Evolutionary conservation across 1,139 yeast species (phyloP), one percentile per base, ranked within the genome.

Genomic region (Blastobotrys petasosporus): DNA sequence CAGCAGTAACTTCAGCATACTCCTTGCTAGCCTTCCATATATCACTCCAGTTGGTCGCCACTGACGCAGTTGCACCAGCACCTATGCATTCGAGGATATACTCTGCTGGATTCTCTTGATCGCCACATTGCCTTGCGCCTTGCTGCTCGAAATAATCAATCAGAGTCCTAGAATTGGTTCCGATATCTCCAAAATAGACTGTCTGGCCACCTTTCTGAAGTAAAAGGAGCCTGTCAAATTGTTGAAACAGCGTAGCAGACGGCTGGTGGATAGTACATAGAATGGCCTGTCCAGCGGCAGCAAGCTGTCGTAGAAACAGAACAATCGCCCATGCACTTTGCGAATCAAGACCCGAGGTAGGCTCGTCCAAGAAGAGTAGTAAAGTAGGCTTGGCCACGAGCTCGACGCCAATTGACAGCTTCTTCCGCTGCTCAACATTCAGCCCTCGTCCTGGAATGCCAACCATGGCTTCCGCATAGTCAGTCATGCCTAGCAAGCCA

Each of bases 261-360:
- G 90, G 90, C 63, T 82, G 90, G 64, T 82, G 90, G 52, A 82
- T 82, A n/a, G 90, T 82, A 67, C 90, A 82, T 58, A 82, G 66
- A 54, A 84, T 79, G 31, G 92, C 87, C 64, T 84, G 94, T 12
- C 94, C 94, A 53, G 80, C 80, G 57, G 77, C 71, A 15, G 90
- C 84, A 47, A 84, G 71, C 59, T 79, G 79, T 62, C 85, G 74
- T 76, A 84, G 75, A 63, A 83, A 71, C 59, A 79, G 78, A 61
- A 85, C 78, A 56, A 82, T 79, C 23, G 88, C 76, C 90, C 90
- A 84, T 6, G 95, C 92, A 49, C 94, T 82, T 66, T 85, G 94
- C n/a, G 95, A 84, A 62, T 86, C 95, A 52, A 86, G 72, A 57
- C 95, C 95, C 6, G 95, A 85, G 17, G 95, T 86, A 6, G 95